A percentile compares a stretch with the other conserved stretches of the same genome.
phyloP scores from a whole-genome alignment of 495 filamentous ascomycete species.

The Beverwykella pulmonaria region DNA sequence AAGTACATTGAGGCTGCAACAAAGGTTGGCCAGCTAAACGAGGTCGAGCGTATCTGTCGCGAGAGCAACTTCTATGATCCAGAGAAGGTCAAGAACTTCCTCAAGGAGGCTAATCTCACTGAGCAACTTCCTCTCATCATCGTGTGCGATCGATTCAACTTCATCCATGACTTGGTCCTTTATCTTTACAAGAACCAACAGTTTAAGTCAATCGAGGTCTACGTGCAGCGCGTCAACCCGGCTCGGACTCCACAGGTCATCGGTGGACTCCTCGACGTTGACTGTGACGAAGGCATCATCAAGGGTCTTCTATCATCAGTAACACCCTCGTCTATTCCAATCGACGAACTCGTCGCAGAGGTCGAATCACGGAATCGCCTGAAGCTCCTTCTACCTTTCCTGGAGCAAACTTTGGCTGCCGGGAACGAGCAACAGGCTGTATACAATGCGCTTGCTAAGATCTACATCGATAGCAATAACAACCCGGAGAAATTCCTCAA shows the following conservation, averaged over 20 bases:
- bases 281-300: constrained; percentile 95
- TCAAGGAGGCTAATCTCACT: constrained; percentile 90
- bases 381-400: constrained; percentile 94
- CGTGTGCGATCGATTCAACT: constrained; percentile 97
- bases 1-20: constrained; percentile 99
- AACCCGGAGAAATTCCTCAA: constrained; percentile 98
- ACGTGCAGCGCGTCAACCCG: constrained; percentile 98
- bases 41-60: constrained; percentile 95
- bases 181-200: constrained; percentile 99
- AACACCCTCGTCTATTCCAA: constrained; percentile 81
- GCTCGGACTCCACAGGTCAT: constrained; percentile 91
- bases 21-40: constrained; percentile 83
- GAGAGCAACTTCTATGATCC: constrained; percentile 89
- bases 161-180: constrained; percentile 94
- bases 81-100: constrained; percentile 98
- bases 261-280: constrained; percentile 93
- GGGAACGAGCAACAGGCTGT: constrained; percentile 98
- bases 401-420: constrained; percentile 84
- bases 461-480: constrained; percentile 99
- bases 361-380: constrained; percentile 94
- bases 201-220: constrained; percentile 98
- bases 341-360: constrained; percentile 93
- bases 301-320: constrained; percentile 90
- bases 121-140: constrained; percentile 97
- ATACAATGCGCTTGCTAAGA: constrained; percentile 98